A percentile compares a stretch with the other conserved stretches of the same genome.
Conservation (phyloP, 2,329 filamentous ascomycete genomes). For the Zarea fungicola region DNA sequence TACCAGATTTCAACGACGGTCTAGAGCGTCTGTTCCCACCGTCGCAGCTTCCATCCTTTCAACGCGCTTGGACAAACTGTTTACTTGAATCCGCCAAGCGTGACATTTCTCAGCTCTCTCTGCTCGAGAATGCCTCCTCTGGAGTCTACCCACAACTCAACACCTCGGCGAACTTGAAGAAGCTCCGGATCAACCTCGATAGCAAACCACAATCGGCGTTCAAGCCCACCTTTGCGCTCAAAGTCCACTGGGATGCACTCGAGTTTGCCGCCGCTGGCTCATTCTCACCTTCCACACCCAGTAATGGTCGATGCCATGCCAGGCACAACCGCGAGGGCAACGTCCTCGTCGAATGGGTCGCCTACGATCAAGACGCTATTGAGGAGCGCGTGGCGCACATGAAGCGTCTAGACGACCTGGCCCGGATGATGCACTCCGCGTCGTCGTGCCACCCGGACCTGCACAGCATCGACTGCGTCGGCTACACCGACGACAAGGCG, state of each 20-base stretch:
- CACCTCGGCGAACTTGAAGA: constrained; percentile 38
- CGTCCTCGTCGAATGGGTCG: constrained; percentile 41
- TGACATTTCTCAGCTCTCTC: constrained; percentile 35
- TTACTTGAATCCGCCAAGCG: constrained; percentile 40
- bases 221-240: constrained; percentile 37
- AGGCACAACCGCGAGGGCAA: constrained; percentile 29
- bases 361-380: constrained; percentile 37
- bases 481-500: constrained; percentile 38
- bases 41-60: constrained; percentile 35
- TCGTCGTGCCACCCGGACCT: constrained; percentile 41
- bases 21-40: constrained; percentile 42
- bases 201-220: constrained; percentile 34
- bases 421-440: constrained; percentile 42
- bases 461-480: constrained; percentile 42
- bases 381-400: constrained; percentile 39
- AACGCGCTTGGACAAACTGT: constrained; percentile 42
- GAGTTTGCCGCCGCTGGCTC: constrained; percentile 17
- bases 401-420: constrained; percentile 41
- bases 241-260: constrained; percentile 30
- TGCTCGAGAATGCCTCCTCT: constrained; percentile 36
- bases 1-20: constrained; percentile 41
- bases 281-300: not conserved
- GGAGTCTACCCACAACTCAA: constrained; percentile 39
- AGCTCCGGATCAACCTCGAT: constrained; percentile 43
- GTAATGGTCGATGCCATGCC: constrained; percentile 25